phyloP scores from a whole-genome alignment of 2,329 filamentous ascomycete species.

The Didymella segeticola region DNA sequence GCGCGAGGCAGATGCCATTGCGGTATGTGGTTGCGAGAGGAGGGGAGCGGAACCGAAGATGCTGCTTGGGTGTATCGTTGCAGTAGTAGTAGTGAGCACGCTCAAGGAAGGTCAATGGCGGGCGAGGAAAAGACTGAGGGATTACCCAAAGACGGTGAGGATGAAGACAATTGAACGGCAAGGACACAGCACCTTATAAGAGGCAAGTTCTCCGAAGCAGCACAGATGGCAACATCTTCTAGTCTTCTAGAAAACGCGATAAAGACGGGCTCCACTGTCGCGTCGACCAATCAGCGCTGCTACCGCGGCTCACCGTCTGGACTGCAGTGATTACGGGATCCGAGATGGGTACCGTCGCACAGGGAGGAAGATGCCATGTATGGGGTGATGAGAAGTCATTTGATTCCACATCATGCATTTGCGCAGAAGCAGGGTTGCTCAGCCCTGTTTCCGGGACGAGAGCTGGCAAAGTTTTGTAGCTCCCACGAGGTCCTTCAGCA shows the following conservation, averaged over 20 bases:
- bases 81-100: not conserved
- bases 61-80: not conserved
- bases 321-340: slow-evolving; percentile 33
- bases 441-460: not conserved
- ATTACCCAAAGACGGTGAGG: slow-evolving; percentile 15
- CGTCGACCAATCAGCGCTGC: slow-evolving; percentile 23
- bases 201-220: slow-evolving; percentile 10
- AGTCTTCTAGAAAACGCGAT: slow-evolving; percentile 22
- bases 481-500: not conserved
- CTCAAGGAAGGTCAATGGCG: slow-evolving; percentile 21
- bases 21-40: slow-evolving; percentile 4
- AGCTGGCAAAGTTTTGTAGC: slow-evolving; percentile 15
- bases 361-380: slow-evolving; percentile 16
- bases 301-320: slow-evolving; percentile 19
- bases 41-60: not conserved
- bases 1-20: slow-evolving; percentile 47
- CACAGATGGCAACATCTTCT: slow-evolving; percentile 28
- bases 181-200: slow-evolving; percentile 22
- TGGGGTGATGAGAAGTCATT: slow-evolving; percentile 16
- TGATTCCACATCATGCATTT: slow-evolving; percentile 4
- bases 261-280: slow-evolving; percentile 1
- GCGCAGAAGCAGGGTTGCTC: not conserved
- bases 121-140: not conserved
- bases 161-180: slow-evolving; percentile 4
- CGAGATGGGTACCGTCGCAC: not conserved